These are phyloP conservation scores for Zizania palustris DNA, from an alignment of 202 grass and related monocot species.

Conservation along the genomic window DNA sequence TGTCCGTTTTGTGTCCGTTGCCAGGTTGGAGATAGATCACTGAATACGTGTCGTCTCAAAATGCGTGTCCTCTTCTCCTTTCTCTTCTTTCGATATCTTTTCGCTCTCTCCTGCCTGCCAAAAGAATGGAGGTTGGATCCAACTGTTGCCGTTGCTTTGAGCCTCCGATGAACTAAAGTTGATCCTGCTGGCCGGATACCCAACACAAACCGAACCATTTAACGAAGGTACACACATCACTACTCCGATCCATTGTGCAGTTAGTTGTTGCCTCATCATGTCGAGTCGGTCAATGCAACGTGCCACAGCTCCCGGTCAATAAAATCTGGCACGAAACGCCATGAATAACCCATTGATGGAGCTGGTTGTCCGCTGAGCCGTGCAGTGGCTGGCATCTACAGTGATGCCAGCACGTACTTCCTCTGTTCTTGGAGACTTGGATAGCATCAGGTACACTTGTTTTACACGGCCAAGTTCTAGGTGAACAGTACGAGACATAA, in stretches of 20 bases:
- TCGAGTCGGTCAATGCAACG: conserved; percentile 6
- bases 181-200: neutral
- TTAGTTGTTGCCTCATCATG: too few relatives aligned
- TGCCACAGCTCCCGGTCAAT: neutral
- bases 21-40: neutral
- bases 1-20: too few relatives aligned
- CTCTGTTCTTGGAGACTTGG: too few relatives aligned
- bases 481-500: too few relatives aligned
- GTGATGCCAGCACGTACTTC: too few relatives aligned
- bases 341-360: neutral
- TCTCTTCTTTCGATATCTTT: neutral
- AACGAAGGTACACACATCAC: too few relatives aligned
- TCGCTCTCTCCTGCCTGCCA: neutral
- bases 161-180: neutral
- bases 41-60: conserved; percentile 21
- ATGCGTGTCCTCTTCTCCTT: conserved; percentile 7
- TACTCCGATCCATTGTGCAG: too few relatives aligned
- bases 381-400: neutral
- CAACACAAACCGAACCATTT: neutral
- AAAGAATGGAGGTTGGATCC: conserved; percentile 16
- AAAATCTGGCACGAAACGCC: conserved; percentile 34
- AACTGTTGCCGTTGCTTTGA: neutral
- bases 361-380: conserved; percentile 17
- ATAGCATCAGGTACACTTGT: too few relatives aligned
- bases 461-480: too few relatives aligned